Evolutionary conservation across 495 filamentous ascomycete genomes (phyloP), one percentile per base, ranked within the genome.

Genomic region (Oidiodendron maius): DNA sequence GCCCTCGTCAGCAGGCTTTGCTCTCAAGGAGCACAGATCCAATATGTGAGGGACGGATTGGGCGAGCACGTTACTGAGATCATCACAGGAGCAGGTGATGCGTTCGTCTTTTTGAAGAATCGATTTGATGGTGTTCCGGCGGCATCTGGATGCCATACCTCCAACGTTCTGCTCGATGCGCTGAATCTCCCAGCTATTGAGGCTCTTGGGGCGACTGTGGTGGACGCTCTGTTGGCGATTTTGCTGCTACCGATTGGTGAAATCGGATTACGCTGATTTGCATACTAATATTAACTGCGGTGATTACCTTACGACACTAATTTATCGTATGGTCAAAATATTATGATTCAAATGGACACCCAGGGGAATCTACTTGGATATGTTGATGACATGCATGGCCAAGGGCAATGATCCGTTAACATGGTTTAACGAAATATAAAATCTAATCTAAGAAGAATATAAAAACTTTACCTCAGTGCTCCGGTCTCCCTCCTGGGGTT

Each of bases 1-100:
- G 59, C 25, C 8, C 50, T 75, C 15, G 60, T 75, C 3, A 47
- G 57, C 0, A 49, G 56, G 38, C 73, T 66, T 38, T 74, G 70
- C 46, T 36, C 13, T 4, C 53, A 52, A 1, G 64, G 64, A 1
- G 64, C 59, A 20, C 61, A 62, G 26, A 64, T 71, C 16, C 43
- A 58, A 23, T 75, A 68, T 51, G 43, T 66, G 11, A 57, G 70
- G 1, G 70, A 72, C 46, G 13, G 4, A n/a, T 12, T 50, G 11
- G 36, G 37, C 4, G 47, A 25, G 2, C 47, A 50, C 20, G 26
- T 5, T 12, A 5, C 26, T 5, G 5, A 5, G 5, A 12, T 12
- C 12, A 12, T 30, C 26, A 30, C 26, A 12, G 26, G 26, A 12
- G 26, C 26, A 12, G 5, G 5, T 30, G 26, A 30, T 5, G 26